Conservation (phyloP, 305 asterid species). For the Solanum hybrid region DNA sequence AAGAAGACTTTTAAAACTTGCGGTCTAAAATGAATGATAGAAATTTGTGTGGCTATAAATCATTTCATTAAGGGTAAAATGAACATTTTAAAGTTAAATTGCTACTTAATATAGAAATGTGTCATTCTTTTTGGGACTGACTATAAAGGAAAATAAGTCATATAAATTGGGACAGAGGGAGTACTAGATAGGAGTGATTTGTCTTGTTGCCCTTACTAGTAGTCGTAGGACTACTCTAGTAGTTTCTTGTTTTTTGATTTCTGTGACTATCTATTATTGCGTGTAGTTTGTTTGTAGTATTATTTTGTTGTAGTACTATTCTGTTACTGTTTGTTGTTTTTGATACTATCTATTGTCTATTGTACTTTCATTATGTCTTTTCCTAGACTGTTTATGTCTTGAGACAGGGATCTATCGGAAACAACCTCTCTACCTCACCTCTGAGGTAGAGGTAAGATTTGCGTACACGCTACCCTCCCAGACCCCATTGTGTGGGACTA, state of each 20-base stretch:
- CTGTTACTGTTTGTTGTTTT: not conserved
- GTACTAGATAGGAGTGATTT: not conserved
- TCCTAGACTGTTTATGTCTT: not conserved
- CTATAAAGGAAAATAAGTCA: not conserved
- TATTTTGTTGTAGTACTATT: not conserved
- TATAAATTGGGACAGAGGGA: not conserved
- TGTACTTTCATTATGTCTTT: not conserved
- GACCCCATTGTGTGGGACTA: not conserved
- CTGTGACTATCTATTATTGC: not conserved
- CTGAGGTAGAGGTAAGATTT: not conserved
- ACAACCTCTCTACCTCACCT: not conserved
- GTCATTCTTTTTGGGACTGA: not conserved
- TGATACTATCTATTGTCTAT: not conserved
- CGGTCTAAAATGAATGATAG: too few species aligned
- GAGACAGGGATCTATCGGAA: not conserved
- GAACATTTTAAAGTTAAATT: not conserved
- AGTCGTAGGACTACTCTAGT: not conserved
- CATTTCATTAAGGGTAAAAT: not conserved
- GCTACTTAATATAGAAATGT: not conserved
- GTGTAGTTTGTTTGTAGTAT: not conserved
- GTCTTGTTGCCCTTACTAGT: not conserved
- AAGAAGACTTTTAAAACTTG: too few species aligned
- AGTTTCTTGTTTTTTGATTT: not conserved
- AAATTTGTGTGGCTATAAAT: not conserved
- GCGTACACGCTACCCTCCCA: not conserved